Conservation (phyloP, 768 basidiomycete species). For the Gloeopeniophorella convolvens region DNA sequence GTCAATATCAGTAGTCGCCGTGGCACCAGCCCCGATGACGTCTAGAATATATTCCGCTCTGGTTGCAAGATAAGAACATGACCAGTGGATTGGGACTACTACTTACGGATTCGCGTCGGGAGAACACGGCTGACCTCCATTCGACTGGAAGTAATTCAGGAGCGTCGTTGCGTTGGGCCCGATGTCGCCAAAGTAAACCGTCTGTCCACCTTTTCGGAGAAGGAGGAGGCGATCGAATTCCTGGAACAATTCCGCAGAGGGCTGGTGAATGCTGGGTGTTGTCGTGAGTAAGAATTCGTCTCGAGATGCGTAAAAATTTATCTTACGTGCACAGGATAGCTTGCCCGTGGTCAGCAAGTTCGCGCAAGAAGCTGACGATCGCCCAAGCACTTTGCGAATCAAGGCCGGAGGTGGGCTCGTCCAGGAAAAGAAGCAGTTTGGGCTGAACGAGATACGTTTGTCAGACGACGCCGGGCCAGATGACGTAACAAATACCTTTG, state of each 20-base stretch:
- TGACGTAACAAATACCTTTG: slow-evolving; percentile 38
- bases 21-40: slow-evolving; percentile 52
- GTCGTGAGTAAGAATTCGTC: not conserved
- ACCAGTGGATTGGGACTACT: not conserved
- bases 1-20: slow-evolving; percentile 36
- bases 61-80: not conserved
- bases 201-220: slow-evolving; percentile 68
- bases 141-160: slow-evolving; percentile 69
- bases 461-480: not conserved
- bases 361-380: slow-evolving; percentile 66
- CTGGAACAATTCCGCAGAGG: slow-evolving; percentile 81
- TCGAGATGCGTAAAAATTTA: slow-evolving; percentile 1
- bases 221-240: slow-evolving; percentile 76
- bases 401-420: slow-evolving; percentile 83
- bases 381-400: slow-evolving; percentile 87
- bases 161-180: slow-evolving; percentile 55
- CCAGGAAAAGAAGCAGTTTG: slow-evolving; percentile 73
- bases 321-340: slow-evolving; percentile 84
- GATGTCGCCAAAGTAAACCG: slow-evolving; percentile 62
- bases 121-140: slow-evolving; percentile 58
- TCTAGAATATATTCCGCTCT: slow-evolving; percentile 46
- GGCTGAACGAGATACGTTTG: slow-evolving; percentile 39
- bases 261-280: slow-evolving; percentile 41
- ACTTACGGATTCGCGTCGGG: slow-evolving; percentile 60
- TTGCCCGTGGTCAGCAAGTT: slow-evolving; percentile 75